These are phyloP conservation scores for Allomyces arbusculus DNA, from an alignment of 192 early-diverging fungal genomes.

Conservation along the genomic window DNA sequence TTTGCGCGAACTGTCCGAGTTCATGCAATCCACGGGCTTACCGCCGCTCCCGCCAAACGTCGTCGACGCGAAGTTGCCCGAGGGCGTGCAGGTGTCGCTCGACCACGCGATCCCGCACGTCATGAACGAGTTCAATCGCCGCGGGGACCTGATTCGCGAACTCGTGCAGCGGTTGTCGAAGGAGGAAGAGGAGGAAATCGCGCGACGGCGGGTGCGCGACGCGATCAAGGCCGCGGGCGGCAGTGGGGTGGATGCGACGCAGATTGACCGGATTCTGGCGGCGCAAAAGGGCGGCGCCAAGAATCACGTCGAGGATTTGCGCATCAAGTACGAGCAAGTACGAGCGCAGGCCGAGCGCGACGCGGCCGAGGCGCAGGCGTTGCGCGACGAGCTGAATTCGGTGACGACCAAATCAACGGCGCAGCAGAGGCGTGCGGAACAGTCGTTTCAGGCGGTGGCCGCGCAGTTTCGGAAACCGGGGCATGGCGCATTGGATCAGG, in stretches of 20 bases:
- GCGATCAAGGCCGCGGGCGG: background rate
- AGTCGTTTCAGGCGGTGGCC: constrained; percentile 6
- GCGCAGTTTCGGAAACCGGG: constrained; percentile 8
- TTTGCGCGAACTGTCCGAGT: background rate
- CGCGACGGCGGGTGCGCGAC: background rate
- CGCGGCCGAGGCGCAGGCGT: background rate
- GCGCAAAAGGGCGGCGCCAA: background rate
- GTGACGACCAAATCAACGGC: background rate
- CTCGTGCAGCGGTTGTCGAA: background rate
- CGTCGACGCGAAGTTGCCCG: background rate
- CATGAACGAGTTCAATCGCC: background rate
- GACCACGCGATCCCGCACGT: background rate
- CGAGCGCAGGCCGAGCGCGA: background rate
- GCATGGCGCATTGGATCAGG: constrained; percentile 16
- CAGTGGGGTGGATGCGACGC: background rate
- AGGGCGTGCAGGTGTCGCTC: background rate
- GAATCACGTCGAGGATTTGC: background rate
- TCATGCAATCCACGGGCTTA: background rate
- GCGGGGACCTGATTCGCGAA: background rate
- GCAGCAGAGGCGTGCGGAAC: background rate
- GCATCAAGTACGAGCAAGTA: background rate
- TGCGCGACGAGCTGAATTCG: background rate
- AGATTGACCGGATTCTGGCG: background rate
- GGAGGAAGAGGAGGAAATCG: too few relatives aligned
- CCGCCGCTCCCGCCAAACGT: background rate